phyloP scores from a whole-genome alignment of 805 yeast species.

The Sugiyamaella chiloensis region DNA sequence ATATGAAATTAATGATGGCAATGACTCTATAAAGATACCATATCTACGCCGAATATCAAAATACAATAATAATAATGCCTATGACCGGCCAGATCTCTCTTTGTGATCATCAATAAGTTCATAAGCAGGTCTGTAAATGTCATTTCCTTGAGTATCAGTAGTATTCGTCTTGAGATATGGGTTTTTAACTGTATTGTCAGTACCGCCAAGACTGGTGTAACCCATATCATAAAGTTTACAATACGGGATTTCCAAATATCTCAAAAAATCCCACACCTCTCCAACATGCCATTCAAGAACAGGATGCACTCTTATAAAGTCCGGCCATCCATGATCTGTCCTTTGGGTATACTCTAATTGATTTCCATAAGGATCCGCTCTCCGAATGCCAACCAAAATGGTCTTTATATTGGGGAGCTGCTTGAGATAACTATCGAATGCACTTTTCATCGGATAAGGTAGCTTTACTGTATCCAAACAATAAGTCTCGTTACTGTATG shows the following conservation, averaged over 20 bases:
- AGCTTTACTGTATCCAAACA: constrained; percentile 45
- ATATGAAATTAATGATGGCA: too few species aligned
- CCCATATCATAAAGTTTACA: constrained; percentile 79
- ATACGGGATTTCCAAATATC: constrained; percentile 56
- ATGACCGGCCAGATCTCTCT: constrained; percentile 48
- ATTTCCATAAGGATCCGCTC: constrained; percentile 81
- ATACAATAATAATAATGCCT: neutral
- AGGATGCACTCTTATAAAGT: constrained; percentile 80
- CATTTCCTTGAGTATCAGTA: constrained; percentile 33
- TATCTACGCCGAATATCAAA: too few species aligned
- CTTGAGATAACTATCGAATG: constrained; percentile 61
- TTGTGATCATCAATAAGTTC: constrained; percentile 48
- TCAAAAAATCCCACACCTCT: constrained; percentile 78
- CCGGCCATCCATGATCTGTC: constrained; percentile 93
- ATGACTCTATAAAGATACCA: too few species aligned
- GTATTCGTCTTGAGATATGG: constrained; percentile 46
- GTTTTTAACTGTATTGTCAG: constrained; percentile 65
- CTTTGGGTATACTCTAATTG: constrained; percentile 55
- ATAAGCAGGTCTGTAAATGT: constrained; percentile 55
- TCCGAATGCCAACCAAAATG: constrained; percentile 82
- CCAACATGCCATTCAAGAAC: constrained; percentile 81
- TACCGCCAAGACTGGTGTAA: constrained; percentile 86
- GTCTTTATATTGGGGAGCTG: constrained; percentile 57
- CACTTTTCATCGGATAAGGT: constrained; percentile 53
- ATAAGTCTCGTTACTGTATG: constrained; percentile 51